Conservation (phyloP, 2,329 filamentous ascomycete species). For the Raffaelea ambrosiae region DNA sequence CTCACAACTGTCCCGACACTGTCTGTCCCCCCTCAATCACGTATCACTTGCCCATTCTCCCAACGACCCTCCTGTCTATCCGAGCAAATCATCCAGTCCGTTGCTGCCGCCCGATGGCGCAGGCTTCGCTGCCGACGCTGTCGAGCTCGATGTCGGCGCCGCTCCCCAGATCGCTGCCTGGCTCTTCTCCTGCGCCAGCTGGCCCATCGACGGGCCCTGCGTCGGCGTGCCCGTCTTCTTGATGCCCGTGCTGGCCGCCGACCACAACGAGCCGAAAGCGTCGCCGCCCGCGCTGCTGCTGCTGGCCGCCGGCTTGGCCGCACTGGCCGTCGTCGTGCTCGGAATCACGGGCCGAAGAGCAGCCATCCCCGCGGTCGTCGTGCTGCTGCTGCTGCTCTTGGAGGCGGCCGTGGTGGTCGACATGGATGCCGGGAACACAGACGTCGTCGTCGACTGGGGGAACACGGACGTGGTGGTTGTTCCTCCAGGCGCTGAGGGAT, state of each 20-base stretch:
- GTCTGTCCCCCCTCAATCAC: too few species aligned
- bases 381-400: neutral
- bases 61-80: conserved; percentile 21
- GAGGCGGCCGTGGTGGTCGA: conserved; percentile 12
- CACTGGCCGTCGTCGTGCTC: conserved; percentile 24
- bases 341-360: conserved; percentile 13
- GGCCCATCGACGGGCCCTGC: conserved; percentile 74
- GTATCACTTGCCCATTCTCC: too few species aligned
- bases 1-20: too few species aligned
- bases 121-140: conserved; percentile 17
- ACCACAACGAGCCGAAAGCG: conserved; percentile 84
- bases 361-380: conserved; percentile 15
- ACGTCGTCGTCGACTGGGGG: conserved; percentile 3
- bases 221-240: conserved; percentile 57
- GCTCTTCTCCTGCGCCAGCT: conserved; percentile 96
- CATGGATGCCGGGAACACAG: conserved; percentile 16
- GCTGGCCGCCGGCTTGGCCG: conserved; percentile 30
- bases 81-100: conserved; percentile 41
- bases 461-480: conserved; percentile 17
- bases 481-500: conserved; percentile 21
- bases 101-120: conserved; percentile 17
- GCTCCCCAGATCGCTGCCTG: conserved; percentile 90
- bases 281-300: conserved; percentile 64
- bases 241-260: conserved; percentile 61
- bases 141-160: conserved; percentile 34